A percentile compares a stretch with the other conserved stretches of the same genome.
Conservation (phyloP, 2,329 filamentous ascomycete species). For the Chrysoporthe puriensis region DNA sequence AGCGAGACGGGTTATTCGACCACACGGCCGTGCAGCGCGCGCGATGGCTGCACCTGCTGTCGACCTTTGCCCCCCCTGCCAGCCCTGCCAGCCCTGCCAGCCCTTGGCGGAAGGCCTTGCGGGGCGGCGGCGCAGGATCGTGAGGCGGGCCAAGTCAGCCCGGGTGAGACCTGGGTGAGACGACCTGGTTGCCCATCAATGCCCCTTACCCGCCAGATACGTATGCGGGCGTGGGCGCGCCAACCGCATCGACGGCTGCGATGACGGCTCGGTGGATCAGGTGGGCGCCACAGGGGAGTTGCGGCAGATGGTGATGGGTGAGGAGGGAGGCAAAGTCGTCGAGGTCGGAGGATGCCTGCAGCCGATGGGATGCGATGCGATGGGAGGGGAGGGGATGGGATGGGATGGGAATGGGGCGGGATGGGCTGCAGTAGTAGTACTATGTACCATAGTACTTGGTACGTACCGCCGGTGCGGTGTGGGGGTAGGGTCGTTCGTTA, state of each 20-base stretch:
- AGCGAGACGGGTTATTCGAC: not conserved
- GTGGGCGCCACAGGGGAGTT: not conserved
- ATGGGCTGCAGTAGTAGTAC: not conserved
- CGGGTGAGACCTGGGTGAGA: not conserved
- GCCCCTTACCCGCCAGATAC: not conserved
- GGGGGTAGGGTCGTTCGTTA: too few relatives aligned
- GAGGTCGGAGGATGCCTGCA: not conserved
- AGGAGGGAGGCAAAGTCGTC: not conserved
- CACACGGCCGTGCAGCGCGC: too few relatives aligned
- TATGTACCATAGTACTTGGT: not conserved
- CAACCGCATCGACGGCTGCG: not conserved
- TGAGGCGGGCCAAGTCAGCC: not conserved
- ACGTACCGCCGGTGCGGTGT: too few relatives aligned
- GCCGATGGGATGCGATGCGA: not conserved
- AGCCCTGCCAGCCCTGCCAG: not conserved
- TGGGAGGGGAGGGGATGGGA: not conserved
- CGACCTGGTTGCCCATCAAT: not conserved
- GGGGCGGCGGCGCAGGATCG: too few relatives aligned
- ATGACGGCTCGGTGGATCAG: not conserved
- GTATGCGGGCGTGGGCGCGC: not conserved
- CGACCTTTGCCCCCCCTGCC: not conserved
- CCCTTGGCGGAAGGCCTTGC: not conserved
- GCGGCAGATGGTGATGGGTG: not conserved
- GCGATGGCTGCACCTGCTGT: not conserved
- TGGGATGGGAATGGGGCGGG: not conserved